Conservation (phyloP, 2,329 filamentous ascomycete species). For the Calonectria pseudoreteaudii region DNA sequence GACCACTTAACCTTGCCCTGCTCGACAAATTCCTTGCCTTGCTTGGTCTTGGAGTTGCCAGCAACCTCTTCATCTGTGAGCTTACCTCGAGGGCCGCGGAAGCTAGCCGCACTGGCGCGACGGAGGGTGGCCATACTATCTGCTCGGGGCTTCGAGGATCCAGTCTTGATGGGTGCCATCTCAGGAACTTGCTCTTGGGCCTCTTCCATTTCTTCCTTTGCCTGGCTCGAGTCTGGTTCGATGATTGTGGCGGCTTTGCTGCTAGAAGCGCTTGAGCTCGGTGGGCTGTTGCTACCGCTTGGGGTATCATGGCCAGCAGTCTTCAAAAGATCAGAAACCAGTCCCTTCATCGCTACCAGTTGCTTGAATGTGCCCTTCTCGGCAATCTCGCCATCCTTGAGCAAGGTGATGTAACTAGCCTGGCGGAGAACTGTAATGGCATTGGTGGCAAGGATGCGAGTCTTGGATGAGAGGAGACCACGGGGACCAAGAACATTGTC, state of each 20-base stretch:
- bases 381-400: slow-evolving; percentile 84
- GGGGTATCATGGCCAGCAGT: slow-evolving; percentile 74
- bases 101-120: slow-evolving; percentile 91
- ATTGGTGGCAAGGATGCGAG: slow-evolving; percentile 93
- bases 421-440: slow-evolving; percentile 91
- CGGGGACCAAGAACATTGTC: slow-evolving; percentile 90
- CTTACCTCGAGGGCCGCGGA: slow-evolving; percentile 87
- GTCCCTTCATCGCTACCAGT: slow-evolving; percentile 92
- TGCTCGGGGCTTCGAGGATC: slow-evolving; percentile 66
- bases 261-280: slow-evolving; percentile 57
- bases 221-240: slow-evolving; percentile 62
- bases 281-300: slow-evolving; percentile 50
- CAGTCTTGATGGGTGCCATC: slow-evolving; percentile 78
- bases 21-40: slow-evolving; percentile 88
- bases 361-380: slow-evolving; percentile 93
- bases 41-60: slow-evolving; percentile 79
- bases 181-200: slow-evolving; percentile 82
- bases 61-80: slow-evolving; percentile 85
- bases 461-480: slow-evolving; percentile 86
- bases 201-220: slow-evolving; percentile 78
- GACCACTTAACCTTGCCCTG: slow-evolving; percentile 98
- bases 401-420: slow-evolving; percentile 87
- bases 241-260: slow-evolving; percentile 71
- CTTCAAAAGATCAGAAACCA: slow-evolving; percentile 86
- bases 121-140: slow-evolving; percentile 85